These are phyloP conservation scores for Wickerhamiella azyma DNA, from an alignment of 805 yeast genomes.

Conservation along the genomic window DNA sequence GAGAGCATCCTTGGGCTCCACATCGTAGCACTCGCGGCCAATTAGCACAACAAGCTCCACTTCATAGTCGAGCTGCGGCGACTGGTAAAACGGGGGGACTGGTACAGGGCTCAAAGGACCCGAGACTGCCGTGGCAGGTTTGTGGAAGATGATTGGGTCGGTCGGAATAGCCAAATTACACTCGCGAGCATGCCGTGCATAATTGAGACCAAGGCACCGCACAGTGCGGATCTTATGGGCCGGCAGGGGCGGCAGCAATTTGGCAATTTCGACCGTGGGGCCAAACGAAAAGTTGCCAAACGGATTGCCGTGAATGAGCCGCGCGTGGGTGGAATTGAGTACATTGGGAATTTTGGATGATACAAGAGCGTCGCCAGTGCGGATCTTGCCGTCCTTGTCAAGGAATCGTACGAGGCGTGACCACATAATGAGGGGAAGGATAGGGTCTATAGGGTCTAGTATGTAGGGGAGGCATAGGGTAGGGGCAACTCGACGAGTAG, in stretches of 20 bases:
- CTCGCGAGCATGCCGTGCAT: conserved; percentile 32
- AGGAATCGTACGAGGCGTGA: conserved; percentile 33
- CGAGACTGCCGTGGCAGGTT: conserved; percentile 34
- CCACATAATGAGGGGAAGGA: conserved; percentile 11
- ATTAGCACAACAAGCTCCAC: conserved; percentile 41
- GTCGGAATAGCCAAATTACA: conserved; percentile 31
- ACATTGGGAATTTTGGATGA: conserved; percentile 9
- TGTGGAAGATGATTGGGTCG: conserved; percentile 38
- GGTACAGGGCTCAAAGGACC: conserved; percentile 33
- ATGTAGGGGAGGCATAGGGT: no score
- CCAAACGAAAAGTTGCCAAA: conserved; percentile 30
- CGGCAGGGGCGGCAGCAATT: conserved; percentile 32
- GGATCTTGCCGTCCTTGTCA: conserved; percentile 31
- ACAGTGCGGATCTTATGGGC: conserved; percentile 29
- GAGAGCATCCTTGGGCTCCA: conserved; percentile 32
- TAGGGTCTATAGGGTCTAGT: not conserved
- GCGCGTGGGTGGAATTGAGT: conserved; percentile 27
- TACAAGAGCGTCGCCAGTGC: conserved; percentile 38
- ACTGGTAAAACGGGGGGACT: conserved; percentile 27
- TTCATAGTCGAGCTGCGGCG: conserved; percentile 35
- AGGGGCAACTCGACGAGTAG: no score
- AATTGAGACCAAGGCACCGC: conserved; percentile 41
- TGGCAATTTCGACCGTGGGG: conserved; percentile 23
- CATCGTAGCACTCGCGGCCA: conserved; percentile 36
- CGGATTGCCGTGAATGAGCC: conserved; percentile 35